Base-by-base conservation (phyloP, 148 eudicot genomes). In the Persicaria maculosa region DNA sequence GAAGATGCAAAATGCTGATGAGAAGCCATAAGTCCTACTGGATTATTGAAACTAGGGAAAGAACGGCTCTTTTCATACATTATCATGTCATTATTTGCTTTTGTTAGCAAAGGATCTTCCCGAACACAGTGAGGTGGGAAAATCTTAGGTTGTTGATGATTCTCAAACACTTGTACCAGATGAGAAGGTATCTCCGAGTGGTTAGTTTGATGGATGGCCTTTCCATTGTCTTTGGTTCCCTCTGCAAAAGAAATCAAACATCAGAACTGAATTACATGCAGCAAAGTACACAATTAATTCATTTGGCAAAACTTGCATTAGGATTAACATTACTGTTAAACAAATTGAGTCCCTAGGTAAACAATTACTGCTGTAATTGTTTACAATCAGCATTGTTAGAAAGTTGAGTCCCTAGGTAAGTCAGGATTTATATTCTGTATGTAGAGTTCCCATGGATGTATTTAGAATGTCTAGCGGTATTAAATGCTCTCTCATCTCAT, bases 81-180 rank as follows among this genome's bases (percentile, higher is more conserved):
- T 74, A 82, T 85, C 12, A 77, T 50, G 40, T 58, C 76, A 64
- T 53, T 64, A 55, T 74, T 80, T 25, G 52, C 50, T 71, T 83
- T 76, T 59, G 80, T 78, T 80, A 78, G 85, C 85, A 91, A 82
- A n/a, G 75, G 57, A 74, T 79, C 86, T 71, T 70, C 86, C 50
- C 70, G 84, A 59, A 45, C 54, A 72, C 70, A 77, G 73, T 82
- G 77, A 68, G 81, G 44, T 22, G 72, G 74, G 73, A 77, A 74
- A 50, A 61, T 71, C 43, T 79, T 76, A 4, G 75, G 50, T 81
- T 77, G 76, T 72, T 83, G 88, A 80, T 76, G 59, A 69, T 81
- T 80, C 75, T 80, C 82, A 61, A 72, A 75, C 77, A 76, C 44
- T 73, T 75, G 84, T 7, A 71, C 72, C 45, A 78, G 79, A 61